These are phyloP conservation scores for Piper betle DNA, from an alignment of 164 flowering plant genomes.

Conservation along the genomic window DNA sequence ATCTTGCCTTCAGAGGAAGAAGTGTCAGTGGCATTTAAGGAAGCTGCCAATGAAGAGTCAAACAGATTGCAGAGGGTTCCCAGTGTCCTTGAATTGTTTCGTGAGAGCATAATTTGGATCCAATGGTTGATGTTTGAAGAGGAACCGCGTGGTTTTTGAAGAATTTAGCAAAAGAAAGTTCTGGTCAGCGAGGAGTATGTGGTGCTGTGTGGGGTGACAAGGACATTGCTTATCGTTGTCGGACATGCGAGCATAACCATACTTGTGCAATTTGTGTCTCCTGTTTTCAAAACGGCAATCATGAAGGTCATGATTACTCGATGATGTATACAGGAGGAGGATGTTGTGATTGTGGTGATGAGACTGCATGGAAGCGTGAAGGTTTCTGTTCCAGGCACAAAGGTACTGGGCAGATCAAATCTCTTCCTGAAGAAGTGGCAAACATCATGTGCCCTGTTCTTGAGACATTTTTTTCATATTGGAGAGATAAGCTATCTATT, in stretches of 20 bases:
- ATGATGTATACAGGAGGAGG: constrained; percentile 84
- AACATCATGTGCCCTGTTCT: constrained; percentile 61
- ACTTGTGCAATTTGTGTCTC: constrained; percentile 98
- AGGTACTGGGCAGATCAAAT: constrained; percentile 85
- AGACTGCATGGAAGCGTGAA: constrained; percentile 90
- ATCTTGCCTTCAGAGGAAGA: constrained; percentile 57
- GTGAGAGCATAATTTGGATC: constrained; percentile 66
- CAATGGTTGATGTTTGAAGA: constrained; percentile 92
- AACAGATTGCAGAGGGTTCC: constrained; percentile 7
- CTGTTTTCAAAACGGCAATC: constrained; percentile 93
- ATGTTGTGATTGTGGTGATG: constrained; percentile 99
- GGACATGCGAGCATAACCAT: constrained; percentile 85
- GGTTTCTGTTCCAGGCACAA: constrained; percentile 93
- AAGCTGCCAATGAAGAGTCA: constrained; percentile 10
- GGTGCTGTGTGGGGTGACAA: constrained; percentile 87
- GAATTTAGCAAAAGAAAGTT: constrained; percentile 30
- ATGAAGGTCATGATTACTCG: constrained; percentile 81
- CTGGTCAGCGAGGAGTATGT: constrained; percentile 80
- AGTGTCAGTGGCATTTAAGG: constrained; percentile 16
- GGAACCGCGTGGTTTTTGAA: constrained; percentile 37
- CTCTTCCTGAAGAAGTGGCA: constrained; percentile 55
- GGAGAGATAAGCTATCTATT: constrained; percentile 44
- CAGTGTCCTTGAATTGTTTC: constrained; percentile 24
- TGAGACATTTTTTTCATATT: constrained; percentile 40
- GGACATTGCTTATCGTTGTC: constrained; percentile 82